phyloP scores from a whole-genome alignment of 129 eudicot genomes.

The Calendula officinalis region DNA sequence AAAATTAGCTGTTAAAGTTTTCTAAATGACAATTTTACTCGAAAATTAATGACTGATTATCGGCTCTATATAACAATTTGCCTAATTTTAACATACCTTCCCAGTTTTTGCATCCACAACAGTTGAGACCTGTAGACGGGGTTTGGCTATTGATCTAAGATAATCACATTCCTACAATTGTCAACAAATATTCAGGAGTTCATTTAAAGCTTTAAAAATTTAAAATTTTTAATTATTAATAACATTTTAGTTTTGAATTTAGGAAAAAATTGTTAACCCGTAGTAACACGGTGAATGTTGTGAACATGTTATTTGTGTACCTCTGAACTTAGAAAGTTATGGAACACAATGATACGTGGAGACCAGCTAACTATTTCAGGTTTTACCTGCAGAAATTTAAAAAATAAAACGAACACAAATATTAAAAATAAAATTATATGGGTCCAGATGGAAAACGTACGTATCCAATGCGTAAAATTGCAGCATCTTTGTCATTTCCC shows the following conservation, averaged over 20 bases:
- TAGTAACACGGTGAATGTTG: slow-evolving; percentile 7
- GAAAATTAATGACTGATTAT: not conserved
- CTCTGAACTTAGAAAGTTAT: slow-evolving; percentile 79
- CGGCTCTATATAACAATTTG: not conserved
- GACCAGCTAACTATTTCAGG: slow-evolving; percentile 93
- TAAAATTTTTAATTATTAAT: slow-evolving; percentile 1
- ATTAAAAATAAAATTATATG: not conserved
- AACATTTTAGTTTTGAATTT: not conserved
- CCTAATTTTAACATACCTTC: slow-evolving; percentile 48
- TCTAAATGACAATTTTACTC: too few species aligned
- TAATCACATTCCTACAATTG: slow-evolving; percentile 81
- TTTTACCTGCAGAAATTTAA: slow-evolving; percentile 56
- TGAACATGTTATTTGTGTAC: slow-evolving; percentile 35
- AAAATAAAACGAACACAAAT: slow-evolving; percentile 5
- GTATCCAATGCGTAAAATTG: slow-evolving; percentile 68
- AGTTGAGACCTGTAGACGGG: slow-evolving; percentile 80
- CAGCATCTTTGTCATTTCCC: slow-evolving; percentile 83
- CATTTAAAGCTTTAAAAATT: too few species aligned
- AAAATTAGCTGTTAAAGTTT: too few species aligned
- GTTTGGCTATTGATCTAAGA: slow-evolving; percentile 71
- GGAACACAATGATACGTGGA: slow-evolving; percentile 75
- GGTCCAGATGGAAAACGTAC: slow-evolving; percentile 45
- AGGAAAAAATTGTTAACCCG: not conserved
- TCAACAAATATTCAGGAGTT: not conserved
- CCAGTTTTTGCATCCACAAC: slow-evolving; percentile 94